phyloP scores from a whole-genome alignment of 2,329 filamentous ascomycete species.

The Dothideomycetes sp. region DNA sequence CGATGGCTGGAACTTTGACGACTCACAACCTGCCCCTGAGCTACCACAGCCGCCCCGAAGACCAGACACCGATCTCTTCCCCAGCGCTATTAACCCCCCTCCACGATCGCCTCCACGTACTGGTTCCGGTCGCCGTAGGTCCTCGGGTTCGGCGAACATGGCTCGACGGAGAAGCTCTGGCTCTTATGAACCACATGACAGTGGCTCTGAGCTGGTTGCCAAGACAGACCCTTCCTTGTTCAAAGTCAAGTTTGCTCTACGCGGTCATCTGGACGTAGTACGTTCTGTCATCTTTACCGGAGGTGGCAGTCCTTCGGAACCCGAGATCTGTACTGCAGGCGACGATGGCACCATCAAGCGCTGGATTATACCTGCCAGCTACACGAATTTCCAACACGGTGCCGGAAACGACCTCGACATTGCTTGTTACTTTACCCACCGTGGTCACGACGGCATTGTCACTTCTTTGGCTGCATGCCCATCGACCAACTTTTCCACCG shows the following conservation, averaged over 20 bases:
- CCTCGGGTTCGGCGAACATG: constrained; percentile 52
- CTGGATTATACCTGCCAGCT: constrained; percentile 83
- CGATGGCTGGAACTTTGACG: constrained; percentile 91
- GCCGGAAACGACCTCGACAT: constrained; percentile 77
- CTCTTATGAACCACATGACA: constrained; percentile 54
- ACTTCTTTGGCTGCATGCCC: constrained; percentile 81
- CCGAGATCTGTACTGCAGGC: constrained; percentile 90
- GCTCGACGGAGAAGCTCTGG: constrained; percentile 54
- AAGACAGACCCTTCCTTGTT: constrained; percentile 69
- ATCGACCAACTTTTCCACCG: constrained; percentile 79
- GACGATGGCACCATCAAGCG: constrained; percentile 95
- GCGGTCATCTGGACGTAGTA: constrained; percentile 89
- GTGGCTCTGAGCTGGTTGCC: constrained; percentile 27
- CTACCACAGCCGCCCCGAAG: constrained; percentile 50
- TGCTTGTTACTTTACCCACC: constrained; percentile 86
- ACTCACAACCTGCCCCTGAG: constrained; percentile 52
- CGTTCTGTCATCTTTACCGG: constrained; percentile 94
- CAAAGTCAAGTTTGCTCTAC: constrained; percentile 83
- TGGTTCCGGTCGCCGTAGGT: constrained; percentile 67
- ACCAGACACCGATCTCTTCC: constrained; percentile 82
- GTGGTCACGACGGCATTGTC: constrained; percentile 85
- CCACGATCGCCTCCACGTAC: constrained; percentile 69
- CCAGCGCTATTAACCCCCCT: constrained; percentile 64
- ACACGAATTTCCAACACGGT: constrained; percentile 50
- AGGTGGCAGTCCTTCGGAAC: constrained; percentile 87